phyloP scores from a whole-genome alignment of 2,329 filamentous ascomycete species.

The Apiospora koreana region DNA sequence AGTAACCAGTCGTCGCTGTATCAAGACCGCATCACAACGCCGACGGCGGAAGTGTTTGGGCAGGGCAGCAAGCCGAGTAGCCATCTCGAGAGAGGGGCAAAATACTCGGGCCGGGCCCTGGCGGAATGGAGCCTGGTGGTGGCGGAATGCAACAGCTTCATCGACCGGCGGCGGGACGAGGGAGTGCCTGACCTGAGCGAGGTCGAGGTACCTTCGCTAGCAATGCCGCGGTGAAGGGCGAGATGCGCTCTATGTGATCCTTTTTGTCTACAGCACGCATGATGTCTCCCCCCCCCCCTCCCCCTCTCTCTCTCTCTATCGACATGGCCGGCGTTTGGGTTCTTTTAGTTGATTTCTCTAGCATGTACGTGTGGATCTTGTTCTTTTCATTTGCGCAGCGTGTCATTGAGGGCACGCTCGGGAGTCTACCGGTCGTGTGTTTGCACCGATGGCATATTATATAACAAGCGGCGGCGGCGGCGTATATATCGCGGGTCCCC shows the following conservation, averaged over 20 bases:
- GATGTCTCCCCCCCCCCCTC: not conserved
- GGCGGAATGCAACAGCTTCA: slow-evolving; percentile 78
- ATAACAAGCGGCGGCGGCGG: not conserved
- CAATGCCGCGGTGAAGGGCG: slow-evolving; percentile 22
- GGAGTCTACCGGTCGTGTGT: not conserved
- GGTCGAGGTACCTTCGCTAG: slow-evolving; percentile 69
- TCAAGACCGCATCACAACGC: slow-evolving; percentile 15
- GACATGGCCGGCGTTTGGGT: not conserved
- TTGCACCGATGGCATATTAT: not conserved
- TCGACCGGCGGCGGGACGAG: slow-evolving; percentile 73
- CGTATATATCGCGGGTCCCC: not conserved
- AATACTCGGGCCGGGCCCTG: slow-evolving; percentile 71
- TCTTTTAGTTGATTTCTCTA: not conserved
- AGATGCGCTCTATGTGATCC: not conserved
- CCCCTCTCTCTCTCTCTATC: not conserved
- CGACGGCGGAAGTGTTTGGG: slow-evolving; percentile 36
- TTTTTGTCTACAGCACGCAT: not conserved
- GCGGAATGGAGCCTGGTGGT: slow-evolving; percentile 79
- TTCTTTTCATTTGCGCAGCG: not conserved
- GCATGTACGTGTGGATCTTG: not conserved
- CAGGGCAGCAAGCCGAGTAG: slow-evolving; percentile 49
- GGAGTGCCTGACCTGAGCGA: slow-evolving; percentile 66
- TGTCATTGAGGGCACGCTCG: not conserved
- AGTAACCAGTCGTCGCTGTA: slow-evolving; percentile 21
- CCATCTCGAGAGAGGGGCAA: slow-evolving; percentile 46